These are phyloP conservation scores for Phytophthora pisi DNA, from an alignment of 352 stramenopile genomes.

Conservation along the genomic window DNA sequence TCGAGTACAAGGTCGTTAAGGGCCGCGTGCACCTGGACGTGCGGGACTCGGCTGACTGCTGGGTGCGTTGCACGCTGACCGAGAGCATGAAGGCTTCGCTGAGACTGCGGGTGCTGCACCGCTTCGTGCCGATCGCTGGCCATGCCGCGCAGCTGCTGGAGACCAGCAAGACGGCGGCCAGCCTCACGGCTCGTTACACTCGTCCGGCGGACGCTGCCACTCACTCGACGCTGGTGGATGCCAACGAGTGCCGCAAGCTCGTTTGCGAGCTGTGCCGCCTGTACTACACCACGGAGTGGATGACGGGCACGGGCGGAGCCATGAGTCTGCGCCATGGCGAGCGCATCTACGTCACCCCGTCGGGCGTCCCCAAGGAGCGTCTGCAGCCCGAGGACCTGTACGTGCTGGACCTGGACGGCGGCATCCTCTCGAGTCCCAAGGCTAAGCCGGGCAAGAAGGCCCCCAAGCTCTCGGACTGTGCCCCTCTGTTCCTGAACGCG, in stretches of 20 bases:
- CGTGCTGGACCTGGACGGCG: slow-evolving; percentile 89
- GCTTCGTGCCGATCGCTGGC: slow-evolving; percentile 42
- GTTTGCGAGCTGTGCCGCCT: slow-evolving; percentile 78
- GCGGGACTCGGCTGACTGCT: slow-evolving; percentile 72
- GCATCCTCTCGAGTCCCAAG: slow-evolving; percentile 71
- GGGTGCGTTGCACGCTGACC: slow-evolving; percentile 60
- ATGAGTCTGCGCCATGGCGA: slow-evolving; percentile 93
- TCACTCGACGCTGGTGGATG: slow-evolving; percentile 45
- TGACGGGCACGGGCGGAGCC: slow-evolving; percentile 94
- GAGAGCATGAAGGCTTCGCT: slow-evolving; percentile 46
- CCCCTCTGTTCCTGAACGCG: slow-evolving; percentile 94
- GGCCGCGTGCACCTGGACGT: slow-evolving; percentile 67
- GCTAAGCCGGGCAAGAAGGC: slow-evolving; percentile 47
- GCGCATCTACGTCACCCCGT: slow-evolving; percentile 95
- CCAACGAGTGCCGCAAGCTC: slow-evolving; percentile 55
- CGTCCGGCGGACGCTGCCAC: slow-evolving; percentile 46
- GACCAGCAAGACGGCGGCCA: slow-evolving; percentile 4
- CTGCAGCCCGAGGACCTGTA: slow-evolving; percentile 96
- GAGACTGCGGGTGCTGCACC: slow-evolving; percentile 35
- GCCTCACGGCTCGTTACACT: slow-evolving; percentile 44
- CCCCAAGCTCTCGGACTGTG: slow-evolving; percentile 93
- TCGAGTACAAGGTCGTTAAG: slow-evolving; percentile 45
- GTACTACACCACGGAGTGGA: slow-evolving; percentile 90
- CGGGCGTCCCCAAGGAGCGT: slow-evolving; percentile 96
- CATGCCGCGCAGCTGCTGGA: slow-evolving; percentile 30